A percentile compares a stretch with the other conserved stretches of the same genome.
Evolutionary conservation across 768 basidiomycete species (phyloP).

Genomic region (Russula ochroleuca): DNA sequence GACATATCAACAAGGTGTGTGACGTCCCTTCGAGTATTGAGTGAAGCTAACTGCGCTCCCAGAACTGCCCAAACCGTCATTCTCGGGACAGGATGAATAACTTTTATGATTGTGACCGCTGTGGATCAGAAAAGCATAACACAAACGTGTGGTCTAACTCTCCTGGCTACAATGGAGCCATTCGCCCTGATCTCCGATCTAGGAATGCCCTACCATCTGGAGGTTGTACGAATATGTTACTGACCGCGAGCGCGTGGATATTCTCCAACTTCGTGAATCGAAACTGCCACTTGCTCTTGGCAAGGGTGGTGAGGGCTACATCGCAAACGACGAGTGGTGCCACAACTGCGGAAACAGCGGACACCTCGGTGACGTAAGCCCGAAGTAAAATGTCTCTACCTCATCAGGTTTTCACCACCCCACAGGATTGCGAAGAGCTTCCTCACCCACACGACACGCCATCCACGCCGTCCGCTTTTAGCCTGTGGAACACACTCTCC

Average conservation of each 20-base stretch:
- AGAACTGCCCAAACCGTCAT: slow-evolving; percentile 71
- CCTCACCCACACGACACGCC: slow-evolving; percentile 42
- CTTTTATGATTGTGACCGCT: slow-evolving; percentile 60
- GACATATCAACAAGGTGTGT: slow-evolving; percentile 66
- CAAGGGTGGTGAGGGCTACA: slow-evolving; percentile 74
- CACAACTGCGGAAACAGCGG: slow-evolving; percentile 72
- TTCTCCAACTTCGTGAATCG: slow-evolving; percentile 45
- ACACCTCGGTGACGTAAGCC: slow-evolving; percentile 75
- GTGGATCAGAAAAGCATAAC: slow-evolving; percentile 59
- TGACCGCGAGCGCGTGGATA: slow-evolving; percentile 46
- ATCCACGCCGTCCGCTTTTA: slow-evolving; percentile 62
- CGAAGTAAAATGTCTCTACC: neutral
- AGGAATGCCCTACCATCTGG: slow-evolving; percentile 87
- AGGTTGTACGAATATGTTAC: slow-evolving; percentile 70
- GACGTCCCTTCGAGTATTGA: neutral
- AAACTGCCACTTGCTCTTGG: slow-evolving; percentile 52
- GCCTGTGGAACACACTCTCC: slow-evolving; percentile 51
- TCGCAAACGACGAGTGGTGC: slow-evolving; percentile 72
- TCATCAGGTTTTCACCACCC: neutral
- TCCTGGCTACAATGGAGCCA: neutral
- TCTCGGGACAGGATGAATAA: slow-evolving; percentile 32
- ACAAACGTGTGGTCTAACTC: slow-evolving; percentile 48
- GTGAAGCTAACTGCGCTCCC: neutral
- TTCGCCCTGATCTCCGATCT: slow-evolving; percentile 5
- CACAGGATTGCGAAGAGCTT: slow-evolving; percentile 56